Percentiles rank a stretch among this genome's conserved stretches.
phyloP scores from a whole-genome alignment of 805 yeast species.

The Candida odintsovae region DNA sequence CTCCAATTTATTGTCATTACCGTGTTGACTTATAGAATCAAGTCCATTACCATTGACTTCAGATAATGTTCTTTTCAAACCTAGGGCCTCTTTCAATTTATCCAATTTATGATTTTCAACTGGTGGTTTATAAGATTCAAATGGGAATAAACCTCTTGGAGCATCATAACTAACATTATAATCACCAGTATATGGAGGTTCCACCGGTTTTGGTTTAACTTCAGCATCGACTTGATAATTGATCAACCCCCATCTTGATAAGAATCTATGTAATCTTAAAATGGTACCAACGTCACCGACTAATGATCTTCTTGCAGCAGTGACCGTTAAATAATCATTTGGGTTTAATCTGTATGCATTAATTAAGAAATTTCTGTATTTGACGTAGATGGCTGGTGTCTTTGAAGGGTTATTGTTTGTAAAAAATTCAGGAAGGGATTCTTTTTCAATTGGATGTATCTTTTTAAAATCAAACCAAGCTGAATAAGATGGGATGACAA shows the following conservation, averaged over 20 bases:
- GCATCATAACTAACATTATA: conserved; percentile 77
- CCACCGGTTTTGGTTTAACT: conserved; percentile 59
- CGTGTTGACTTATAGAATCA: neutral
- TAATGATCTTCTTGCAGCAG: conserved; percentile 85
- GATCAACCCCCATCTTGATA: conserved; percentile 89
- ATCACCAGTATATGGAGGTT: conserved; percentile 72
- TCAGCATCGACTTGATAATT: conserved; percentile 88
- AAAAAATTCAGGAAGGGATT: conserved; percentile 86
- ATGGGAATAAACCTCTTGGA: conserved; percentile 89
- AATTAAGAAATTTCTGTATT: conserved; percentile 83
- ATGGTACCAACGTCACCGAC: conserved; percentile 91
- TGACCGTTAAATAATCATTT: conserved; percentile 80
- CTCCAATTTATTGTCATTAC: neutral
- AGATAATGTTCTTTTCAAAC: conserved; percentile 14
- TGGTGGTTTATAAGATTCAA: conserved; percentile 70
- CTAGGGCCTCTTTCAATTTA: conserved; percentile 32
- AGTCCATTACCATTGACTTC: conserved; percentile 9
- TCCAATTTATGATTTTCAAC: conserved; percentile 40
- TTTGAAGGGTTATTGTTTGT: conserved; percentile 65
- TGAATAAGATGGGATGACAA: conserved; percentile 82
- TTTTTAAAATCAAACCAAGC: conserved; percentile 76
- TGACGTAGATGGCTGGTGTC: conserved; percentile 74
- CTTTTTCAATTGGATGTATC: conserved; percentile 72
- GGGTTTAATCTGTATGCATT: conserved; percentile 87
- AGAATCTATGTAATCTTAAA: conserved; percentile 75